Evolutionary conservation across 352 stramenopile species (phyloP), one percentile per base, ranked within the genome.

Genomic region (Poterioochromonas sp.): DNA sequence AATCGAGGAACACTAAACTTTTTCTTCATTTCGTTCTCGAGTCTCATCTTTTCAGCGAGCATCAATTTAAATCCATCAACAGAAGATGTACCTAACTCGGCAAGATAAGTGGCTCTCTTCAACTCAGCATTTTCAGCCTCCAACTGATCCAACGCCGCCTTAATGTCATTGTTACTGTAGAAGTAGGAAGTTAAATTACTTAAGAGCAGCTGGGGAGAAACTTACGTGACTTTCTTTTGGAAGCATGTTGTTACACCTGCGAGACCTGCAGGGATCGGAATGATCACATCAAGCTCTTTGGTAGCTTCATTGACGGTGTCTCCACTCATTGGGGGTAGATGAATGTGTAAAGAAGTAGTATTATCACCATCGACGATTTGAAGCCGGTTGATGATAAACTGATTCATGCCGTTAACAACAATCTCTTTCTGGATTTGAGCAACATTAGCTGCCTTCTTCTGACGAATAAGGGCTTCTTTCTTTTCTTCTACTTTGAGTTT

Each of bases 1-100:
- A 40, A 3, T 47, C 63, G 5, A 12, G 63, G 8, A 32, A 29
- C 8, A 47, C 11, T n/a, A 68, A 39, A 68, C 34, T 40, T 68
- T 68, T 15, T 26, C 26, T 58, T 58, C 47, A 58, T 58, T 26
- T 58, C 47, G 15, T 58, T 15, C 26, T 58, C 47, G 15, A 58
- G 15, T 68, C 26, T 68, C 58, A 68, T 68, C 29, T 35, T 12
- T 39, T 68, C 12, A 32, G 58, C 58, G 12, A 68, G 29, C 12
- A 35, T 68, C 58, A 68, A 18, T 39, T 65, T 65, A 39, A 65
- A 65, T 39, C 54, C 54, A 5, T 65, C 54, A 5, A 65, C 54
- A 32, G 54, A 65, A 29, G 54, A 65, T 39, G n/a, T 32, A 39
- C 5, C 26, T 32, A 65, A 65, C n/a, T 32, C 54, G n/a, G 54